phyloP scores from a whole-genome alignment of 495 filamentous ascomycete species.

The Aspergillus haitiensis region DNA sequence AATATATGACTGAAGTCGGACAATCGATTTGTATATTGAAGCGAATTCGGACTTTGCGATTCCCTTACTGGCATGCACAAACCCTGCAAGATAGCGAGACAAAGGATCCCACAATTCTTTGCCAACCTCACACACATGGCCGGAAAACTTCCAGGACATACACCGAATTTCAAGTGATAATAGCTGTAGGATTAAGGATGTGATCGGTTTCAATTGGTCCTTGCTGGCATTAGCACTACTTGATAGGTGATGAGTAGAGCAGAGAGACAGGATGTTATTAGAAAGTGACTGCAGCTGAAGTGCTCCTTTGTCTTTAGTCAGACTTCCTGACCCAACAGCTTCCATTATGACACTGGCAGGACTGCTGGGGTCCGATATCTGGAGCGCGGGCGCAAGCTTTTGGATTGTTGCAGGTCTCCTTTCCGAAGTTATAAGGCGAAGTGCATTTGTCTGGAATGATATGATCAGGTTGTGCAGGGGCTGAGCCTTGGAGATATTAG shows the following conservation, averaged over 20 bases:
- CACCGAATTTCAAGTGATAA: conserved; percentile 65
- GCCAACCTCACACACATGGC: conserved; percentile 64
- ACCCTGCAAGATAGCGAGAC: conserved; percentile 62
- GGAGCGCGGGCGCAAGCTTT: conserved; percentile 45
- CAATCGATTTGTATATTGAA: conserved; percentile 36
- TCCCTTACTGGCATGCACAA: conserved; percentile 53
- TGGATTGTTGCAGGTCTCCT: conserved; percentile 51
- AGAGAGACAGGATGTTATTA: conserved; percentile 64
- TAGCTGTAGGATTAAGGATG: conserved; percentile 63
- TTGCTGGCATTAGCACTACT: conserved; percentile 44
- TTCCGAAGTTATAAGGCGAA: conserved; percentile 49
- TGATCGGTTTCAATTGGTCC: conserved; percentile 57
- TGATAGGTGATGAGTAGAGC: conserved; percentile 40
- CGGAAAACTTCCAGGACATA: conserved; percentile 68
- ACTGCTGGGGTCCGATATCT: conserved; percentile 55
- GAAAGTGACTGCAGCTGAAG: conserved; percentile 70
- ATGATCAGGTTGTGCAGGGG: conserved; percentile 40
- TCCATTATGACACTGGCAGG: conserved; percentile 62
- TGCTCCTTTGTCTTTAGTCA: conserved; percentile 58
- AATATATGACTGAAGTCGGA: conserved; percentile 40
- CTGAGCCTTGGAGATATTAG: conserved; percentile 36
- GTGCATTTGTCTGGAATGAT: conserved; percentile 46
- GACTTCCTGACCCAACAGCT: conserved; percentile 45
- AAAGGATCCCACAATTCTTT: conserved; percentile 73
- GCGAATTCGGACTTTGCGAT: conserved; percentile 45